Conservation (phyloP, 805 yeast species). For the Kuraishia ogatae region DNA sequence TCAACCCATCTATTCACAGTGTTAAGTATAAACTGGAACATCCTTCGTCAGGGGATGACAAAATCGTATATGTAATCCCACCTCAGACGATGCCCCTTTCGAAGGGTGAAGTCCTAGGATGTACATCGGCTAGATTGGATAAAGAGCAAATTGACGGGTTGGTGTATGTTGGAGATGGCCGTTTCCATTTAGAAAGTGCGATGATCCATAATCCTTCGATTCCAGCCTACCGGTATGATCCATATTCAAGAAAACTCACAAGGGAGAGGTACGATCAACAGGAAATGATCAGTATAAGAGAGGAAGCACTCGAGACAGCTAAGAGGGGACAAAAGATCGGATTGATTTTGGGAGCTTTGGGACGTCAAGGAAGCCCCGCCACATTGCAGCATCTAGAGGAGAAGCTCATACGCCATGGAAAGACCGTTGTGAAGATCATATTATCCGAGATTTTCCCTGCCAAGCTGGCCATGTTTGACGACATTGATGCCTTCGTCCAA, state of each 20-base stretch:
- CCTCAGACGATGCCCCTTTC: conserved; percentile 93
- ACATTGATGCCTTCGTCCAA: conserved; percentile 91
- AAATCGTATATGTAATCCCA: conserved; percentile 53
- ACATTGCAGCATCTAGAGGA: conserved; percentile 64
- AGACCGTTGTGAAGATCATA: conserved; percentile 69
- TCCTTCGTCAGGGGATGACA: conserved; percentile 13
- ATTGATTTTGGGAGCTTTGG: conserved; percentile 83
- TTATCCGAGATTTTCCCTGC: conserved; percentile 91
- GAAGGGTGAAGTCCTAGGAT: conserved; percentile 93
- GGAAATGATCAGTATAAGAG: conserved; percentile 67
- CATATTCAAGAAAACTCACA: conserved; percentile 87
- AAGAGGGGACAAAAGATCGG: conserved; percentile 60
- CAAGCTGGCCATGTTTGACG: conserved; percentile 85
- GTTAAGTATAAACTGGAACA: conserved; percentile 51
- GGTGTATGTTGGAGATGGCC: conserved; percentile 91
- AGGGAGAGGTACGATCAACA: conserved; percentile 81
- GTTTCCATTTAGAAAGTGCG: conserved; percentile 91
- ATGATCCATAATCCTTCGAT: conserved; percentile 95
- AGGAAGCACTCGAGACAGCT: conserved; percentile 66
- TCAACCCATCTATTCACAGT: conserved; percentile 88
- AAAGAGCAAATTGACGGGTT: conserved; percentile 61
- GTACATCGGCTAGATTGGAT: conserved; percentile 82
- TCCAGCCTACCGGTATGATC: conserved; percentile 92
- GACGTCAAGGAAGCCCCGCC: conserved; percentile 85
- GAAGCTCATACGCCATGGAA: conserved; percentile 43